A percentile compares a stretch with the other conserved stretches of the same genome.
These are phyloP conservation scores for Taphrina pruni DNA, from an alignment of 1,139 yeast species.

Conservation along the genomic window DNA sequence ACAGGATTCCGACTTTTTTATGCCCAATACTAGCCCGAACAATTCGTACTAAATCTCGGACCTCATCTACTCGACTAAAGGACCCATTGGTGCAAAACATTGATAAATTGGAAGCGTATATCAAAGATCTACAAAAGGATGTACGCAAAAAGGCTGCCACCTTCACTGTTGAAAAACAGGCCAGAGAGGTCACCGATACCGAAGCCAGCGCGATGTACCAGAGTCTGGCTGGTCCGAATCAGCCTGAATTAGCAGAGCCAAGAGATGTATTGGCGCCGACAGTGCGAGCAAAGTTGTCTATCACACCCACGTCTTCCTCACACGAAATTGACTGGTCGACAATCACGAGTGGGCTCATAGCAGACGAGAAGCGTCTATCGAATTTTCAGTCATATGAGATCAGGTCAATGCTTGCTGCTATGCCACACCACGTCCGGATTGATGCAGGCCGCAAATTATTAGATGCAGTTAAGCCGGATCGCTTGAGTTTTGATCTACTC, in stretches of 20 bases:
- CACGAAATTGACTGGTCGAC: slow-evolving; percentile 18
- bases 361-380: not conserved
- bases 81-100: slow-evolving; percentile 29
- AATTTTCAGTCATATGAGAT: slow-evolving; percentile 21
- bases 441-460: slow-evolving; percentile 3
- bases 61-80: not conserved
- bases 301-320: not conserved
- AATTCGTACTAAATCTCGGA: slow-evolving; percentile 6
- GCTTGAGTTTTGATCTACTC: slow-evolving; percentile 40
- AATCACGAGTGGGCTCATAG: not conserved
- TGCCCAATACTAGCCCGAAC: slow-evolving; percentile 29
- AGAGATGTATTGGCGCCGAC: not conserved
- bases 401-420: slow-evolving; percentile 23
- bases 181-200: slow-evolving; percentile 2
- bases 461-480: slow-evolving; percentile 24
- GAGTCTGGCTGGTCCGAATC: slow-evolving; percentile 3
- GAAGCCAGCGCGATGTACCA: slow-evolving; percentile 23
- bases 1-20: slow-evolving; percentile 23
- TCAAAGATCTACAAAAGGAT: slow-evolving; percentile 25
- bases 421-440: slow-evolving; percentile 31
- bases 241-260: slow-evolving; percentile 7
- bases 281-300: slow-evolving; percentile 5
- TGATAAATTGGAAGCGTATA: slow-evolving; percentile 35
- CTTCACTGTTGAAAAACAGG: slow-evolving; percentile 4
- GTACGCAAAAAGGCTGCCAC: slow-evolving; percentile 16